These are phyloP conservation scores for Arxiozyma telluris DNA, from an alignment of 1,139 yeast genomes.

Conservation along the genomic window DNA sequence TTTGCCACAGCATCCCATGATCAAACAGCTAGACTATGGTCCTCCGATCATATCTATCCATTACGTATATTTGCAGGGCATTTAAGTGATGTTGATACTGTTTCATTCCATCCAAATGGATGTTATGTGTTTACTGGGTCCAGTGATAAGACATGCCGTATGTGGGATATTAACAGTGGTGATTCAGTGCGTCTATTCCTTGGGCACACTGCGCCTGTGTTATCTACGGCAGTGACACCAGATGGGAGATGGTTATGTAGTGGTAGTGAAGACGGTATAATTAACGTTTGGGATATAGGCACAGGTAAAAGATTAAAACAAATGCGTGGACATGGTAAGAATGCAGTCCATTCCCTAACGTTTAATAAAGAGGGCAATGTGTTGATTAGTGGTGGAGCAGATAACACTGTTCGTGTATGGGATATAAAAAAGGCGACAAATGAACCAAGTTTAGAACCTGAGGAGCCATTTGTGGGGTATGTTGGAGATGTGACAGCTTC, in stretches of 20 bases:
- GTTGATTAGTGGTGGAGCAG: conserved; percentile 88
- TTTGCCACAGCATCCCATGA: conserved; percentile 97
- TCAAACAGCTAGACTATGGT: conserved; percentile 96
- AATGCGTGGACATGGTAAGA: conserved; percentile 84
- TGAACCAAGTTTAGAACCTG: conserved; percentile 78
- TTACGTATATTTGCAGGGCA: conserved; percentile 96
- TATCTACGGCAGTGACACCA: conserved; percentile 81
- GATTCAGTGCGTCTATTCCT: conserved; percentile 86
- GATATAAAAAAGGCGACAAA: conserved; percentile 79
- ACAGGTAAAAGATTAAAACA: conserved; percentile 78
- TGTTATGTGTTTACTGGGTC: conserved; percentile 92
- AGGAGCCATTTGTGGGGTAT: conserved; percentile 42
- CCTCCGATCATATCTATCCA: conserved; percentile 95
- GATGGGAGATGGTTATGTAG: conserved; percentile 96
- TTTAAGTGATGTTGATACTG: conserved; percentile 90
- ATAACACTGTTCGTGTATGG: conserved; percentile 91
- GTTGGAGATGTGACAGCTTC: conserved; percentile 33
- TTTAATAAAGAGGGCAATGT: conserved; percentile 85
- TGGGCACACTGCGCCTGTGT: conserved; percentile 87
- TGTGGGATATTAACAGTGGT: conserved; percentile 96
- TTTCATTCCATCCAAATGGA: conserved; percentile 93
- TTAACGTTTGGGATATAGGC: conserved; percentile 92
- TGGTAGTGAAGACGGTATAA: conserved; percentile 88
- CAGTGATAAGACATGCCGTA: conserved; percentile 86
- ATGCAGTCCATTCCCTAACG: conserved; percentile 75